Percentiles rank a stretch among this genome's conserved stretches.
phyloP scores from a whole-genome alignment of 2,329 filamentous ascomycete species.

The Paraphaeosphaeria minitans region DNA sequence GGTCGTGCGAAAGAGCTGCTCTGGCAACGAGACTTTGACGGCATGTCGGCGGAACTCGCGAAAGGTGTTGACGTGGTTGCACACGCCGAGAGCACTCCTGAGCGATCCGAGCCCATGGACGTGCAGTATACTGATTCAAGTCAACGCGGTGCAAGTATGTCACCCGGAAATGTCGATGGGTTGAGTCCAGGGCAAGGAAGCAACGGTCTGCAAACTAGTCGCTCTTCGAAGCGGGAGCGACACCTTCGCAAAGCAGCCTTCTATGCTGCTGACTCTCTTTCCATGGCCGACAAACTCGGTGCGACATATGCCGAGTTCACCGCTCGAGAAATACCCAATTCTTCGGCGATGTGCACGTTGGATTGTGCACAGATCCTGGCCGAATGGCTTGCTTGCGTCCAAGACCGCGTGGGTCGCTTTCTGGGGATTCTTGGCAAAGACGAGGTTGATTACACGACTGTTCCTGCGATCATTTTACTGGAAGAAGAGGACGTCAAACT shows the following conservation, averaged over 20 bases:
- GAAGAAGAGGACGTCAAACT: conserved; percentile 92
- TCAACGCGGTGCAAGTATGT: conserved; percentile 22
- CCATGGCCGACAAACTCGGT: conserved; percentile 84
- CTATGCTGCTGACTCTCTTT: conserved; percentile 89
- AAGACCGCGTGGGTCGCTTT: conserved; percentile 90
- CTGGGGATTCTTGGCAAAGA: conserved; percentile 86
- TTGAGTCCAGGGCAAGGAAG: conserved; percentile 42
- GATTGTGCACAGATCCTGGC: conserved; percentile 93
- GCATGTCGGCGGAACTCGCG: conserved; percentile 85
- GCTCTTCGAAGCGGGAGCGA: conserved; percentile 76
- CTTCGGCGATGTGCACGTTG: conserved; percentile 89
- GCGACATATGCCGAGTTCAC: conserved; percentile 84
- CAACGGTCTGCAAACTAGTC: conserved; percentile 41
- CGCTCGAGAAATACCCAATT: conserved; percentile 83
- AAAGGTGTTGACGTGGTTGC: conserved; percentile 76
- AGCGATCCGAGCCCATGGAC: conserved; percentile 44
- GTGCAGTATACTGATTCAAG: conserved; percentile 18
- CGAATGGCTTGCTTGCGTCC: conserved; percentile 91
- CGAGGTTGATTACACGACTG: conserved; percentile 75
- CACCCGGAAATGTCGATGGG: conserved; percentile 36
- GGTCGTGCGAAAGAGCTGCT: conserved; percentile 89
- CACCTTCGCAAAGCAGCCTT: conserved; percentile 93
- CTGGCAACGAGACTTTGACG: conserved; percentile 92
- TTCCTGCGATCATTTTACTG: conserved; percentile 86
- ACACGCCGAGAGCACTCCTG: conserved; percentile 68